Evolutionary conservation across 139 green algal genomes (phyloP).

Genomic region (Auxenochlorella pyrenoidosa): DNA sequence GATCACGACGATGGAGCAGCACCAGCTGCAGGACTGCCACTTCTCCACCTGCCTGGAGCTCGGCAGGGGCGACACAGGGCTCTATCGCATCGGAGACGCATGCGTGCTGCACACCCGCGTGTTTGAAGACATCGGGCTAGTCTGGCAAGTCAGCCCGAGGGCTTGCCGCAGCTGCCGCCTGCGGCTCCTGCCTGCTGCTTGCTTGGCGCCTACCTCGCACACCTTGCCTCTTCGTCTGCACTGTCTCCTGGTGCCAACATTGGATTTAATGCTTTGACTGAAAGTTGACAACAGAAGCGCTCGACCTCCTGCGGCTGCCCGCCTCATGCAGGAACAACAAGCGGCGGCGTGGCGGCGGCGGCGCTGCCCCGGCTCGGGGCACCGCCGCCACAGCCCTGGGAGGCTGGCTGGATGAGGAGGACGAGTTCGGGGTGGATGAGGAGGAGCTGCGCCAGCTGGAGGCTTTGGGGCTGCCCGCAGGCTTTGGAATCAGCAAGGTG

Average conservation of each 20-base stretch:
- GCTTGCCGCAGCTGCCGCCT: not conserved
- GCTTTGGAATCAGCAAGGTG: slow-evolving; percentile 36
- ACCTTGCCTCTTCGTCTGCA: too few species aligned
- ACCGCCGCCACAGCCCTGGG: not conserved
- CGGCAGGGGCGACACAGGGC: not conserved
- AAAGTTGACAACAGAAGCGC: too few species aligned
- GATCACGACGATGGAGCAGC: not conserved
- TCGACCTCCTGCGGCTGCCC: not conserved
- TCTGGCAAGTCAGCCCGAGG: slow-evolving; percentile 28
- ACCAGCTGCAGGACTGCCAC: not conserved
- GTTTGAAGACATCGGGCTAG: slow-evolving; percentile 46
- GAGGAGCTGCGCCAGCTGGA: slow-evolving; percentile 7
- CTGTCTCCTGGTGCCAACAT: too few species aligned
- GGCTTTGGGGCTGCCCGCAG: slow-evolving; percentile 25
- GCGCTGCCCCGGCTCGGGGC: not conserved
- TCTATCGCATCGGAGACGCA: not conserved
- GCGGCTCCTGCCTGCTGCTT: too few species aligned
- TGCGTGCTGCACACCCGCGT: slow-evolving; percentile 33
- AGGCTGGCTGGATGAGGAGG: slow-evolving; percentile 22
- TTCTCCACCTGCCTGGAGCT: slow-evolving; percentile 21
- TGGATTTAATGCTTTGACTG: too few species aligned
- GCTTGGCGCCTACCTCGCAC: not conserved
- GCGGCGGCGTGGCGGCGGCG: not conserved
- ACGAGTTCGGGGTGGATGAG: slow-evolving; percentile 15
- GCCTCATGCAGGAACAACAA: slow-evolving; percentile 20